A percentile compares a stretch with the other conserved stretches of the same genome.
These are phyloP conservation scores for Grammothele lineata DNA, from an alignment of 768 basidiomycete species.

Conservation along the genomic window DNA sequence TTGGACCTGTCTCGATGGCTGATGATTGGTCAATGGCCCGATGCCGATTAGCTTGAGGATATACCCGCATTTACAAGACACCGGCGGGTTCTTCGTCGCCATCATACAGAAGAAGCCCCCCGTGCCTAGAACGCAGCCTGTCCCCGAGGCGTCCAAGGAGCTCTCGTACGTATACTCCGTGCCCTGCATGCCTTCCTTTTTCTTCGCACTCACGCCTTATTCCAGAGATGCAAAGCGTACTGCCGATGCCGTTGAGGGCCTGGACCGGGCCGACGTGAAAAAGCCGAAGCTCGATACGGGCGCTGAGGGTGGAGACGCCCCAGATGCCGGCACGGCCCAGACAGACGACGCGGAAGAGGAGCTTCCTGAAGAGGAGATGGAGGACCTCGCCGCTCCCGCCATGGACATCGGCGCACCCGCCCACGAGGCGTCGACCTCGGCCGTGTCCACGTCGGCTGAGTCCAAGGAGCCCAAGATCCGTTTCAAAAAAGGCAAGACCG, in stretches of 20 bases:
- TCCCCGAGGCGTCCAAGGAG: conserved; percentile 5
- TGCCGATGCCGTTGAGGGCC: conserved; percentile 37
- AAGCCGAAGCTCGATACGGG: conserved; percentile 40
- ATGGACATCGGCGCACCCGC: conserved; percentile 13
- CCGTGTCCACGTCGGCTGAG: neutral
- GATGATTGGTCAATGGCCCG: no score
- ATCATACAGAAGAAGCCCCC: conserved; percentile 57
- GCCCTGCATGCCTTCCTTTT: no score
- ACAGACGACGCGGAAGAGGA: conserved; percentile 15
- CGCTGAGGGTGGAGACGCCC: no score
- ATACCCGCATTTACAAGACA: conserved; percentile 93
- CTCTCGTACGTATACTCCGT: conserved; percentile 2
- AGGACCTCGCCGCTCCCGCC: neutral
- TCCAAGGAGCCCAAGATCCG: conserved; percentile 13
- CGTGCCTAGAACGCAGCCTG: neutral
- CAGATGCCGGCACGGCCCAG: conserved; percentile 12
- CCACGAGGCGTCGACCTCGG: neutral
- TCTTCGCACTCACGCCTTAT: no score
- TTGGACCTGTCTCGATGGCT: neutral
- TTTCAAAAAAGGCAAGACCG: conserved; percentile 19
- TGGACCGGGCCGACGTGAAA: conserved; percentile 45
- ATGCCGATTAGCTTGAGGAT: conserved; percentile 63
- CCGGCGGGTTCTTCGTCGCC: conserved; percentile 97
- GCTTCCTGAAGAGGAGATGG: conserved; percentile 4
- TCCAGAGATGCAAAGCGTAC: conserved; percentile 44